Evolutionary conservation across 768 basidiomycete species (phyloP), one percentile per base, ranked within the genome.

Genomic region (Crassisporium funariophilum): DNA sequence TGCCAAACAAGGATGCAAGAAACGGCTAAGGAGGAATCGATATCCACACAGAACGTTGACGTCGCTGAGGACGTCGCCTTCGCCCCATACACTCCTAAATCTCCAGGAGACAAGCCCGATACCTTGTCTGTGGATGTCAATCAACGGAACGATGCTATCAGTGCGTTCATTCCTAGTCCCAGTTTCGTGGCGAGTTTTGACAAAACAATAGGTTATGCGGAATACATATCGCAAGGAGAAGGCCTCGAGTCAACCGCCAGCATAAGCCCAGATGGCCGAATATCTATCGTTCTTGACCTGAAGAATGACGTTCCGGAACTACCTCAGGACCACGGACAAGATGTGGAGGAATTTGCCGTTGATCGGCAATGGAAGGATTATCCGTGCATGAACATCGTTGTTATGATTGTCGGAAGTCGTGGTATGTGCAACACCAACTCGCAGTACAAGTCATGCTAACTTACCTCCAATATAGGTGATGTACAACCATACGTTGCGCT

Each of bases 401-500:
- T 86, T 35, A 81, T 83, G 77, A 81, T 86, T 36, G 82, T 84
- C 16, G 84, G 84, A 6, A 82, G 79, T 52, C 68, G 84, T 55
- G 83, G 83, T 77, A 54, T 19, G 72, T 58, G 8, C 5, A n/a
- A 12, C 17, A 21, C 34, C 2, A 17, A 15, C 41, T 31, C 31
- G 6, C 17, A 5, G 13, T 35, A 33, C 16, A 35, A 27, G 46
- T 17, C 37, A 45, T 25, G 25, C 27, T 7, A 12, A 41, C 4
- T 21, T 35, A 4, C 21, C 16, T 41, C 1, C 4, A 38, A 22
- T 34, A 19, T 48, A 82, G 83, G 82, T 22, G 82, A 86, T 57
- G 82, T 86, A 2, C 84, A 86, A 52, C 84, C 84, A 4, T 86
- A 79, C 51, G 65, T 84, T 20, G 81, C 82, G 4, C 66, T 86